These are phyloP conservation scores for Papilionanthe hybrid DNA, from an alignment of 116 monocot genomes.

Conservation along the genomic window DNA sequence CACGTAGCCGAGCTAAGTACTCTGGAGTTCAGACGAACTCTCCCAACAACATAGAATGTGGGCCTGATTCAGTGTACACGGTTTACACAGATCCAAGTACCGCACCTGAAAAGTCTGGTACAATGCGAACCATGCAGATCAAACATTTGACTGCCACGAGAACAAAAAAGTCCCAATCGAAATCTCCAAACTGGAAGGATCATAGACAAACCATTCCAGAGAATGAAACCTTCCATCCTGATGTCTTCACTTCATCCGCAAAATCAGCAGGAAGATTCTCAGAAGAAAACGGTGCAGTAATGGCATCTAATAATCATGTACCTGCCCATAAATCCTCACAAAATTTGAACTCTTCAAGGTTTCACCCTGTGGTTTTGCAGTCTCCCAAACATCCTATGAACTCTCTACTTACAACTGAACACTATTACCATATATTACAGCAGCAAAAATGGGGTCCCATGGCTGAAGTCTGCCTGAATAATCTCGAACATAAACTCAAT, in stretches of 20 bases:
- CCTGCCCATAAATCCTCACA: constrained; percentile 29
- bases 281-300: constrained; percentile 7
- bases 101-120: constrained; percentile 12
- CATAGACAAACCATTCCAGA: constrained; percentile 23
- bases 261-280: constrained; percentile 13
- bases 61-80: constrained; percentile 14
- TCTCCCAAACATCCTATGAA: constrained; percentile 19
- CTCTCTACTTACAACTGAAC: constrained; percentile 36
- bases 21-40: constrained; percentile 29
- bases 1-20: constrained; percentile 20
- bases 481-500: constrained; percentile 60
- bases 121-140: constrained; percentile 30
- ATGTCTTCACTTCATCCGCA: constrained; percentile 16
- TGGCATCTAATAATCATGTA: neutral
- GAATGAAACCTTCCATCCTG: constrained; percentile 20
- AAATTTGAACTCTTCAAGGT: constrained; percentile 24
- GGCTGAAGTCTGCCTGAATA: constrained; percentile 45
- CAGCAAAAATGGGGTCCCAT: constrained; percentile 67
- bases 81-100: constrained; percentile 8
- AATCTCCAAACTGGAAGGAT: constrained; percentile 8
- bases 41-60: constrained; percentile 2
- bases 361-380: constrained; percentile 11
- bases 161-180: constrained; percentile 1
- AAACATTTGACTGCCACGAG: constrained; percentile 19
- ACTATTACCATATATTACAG: constrained; percentile 49